Percentiles rank a stretch among this genome's conserved stretches.
Evolutionary conservation across 495 filamentous ascomycete species (phyloP).

Genomic region (Annulohypoxylon moriforme): DNA sequence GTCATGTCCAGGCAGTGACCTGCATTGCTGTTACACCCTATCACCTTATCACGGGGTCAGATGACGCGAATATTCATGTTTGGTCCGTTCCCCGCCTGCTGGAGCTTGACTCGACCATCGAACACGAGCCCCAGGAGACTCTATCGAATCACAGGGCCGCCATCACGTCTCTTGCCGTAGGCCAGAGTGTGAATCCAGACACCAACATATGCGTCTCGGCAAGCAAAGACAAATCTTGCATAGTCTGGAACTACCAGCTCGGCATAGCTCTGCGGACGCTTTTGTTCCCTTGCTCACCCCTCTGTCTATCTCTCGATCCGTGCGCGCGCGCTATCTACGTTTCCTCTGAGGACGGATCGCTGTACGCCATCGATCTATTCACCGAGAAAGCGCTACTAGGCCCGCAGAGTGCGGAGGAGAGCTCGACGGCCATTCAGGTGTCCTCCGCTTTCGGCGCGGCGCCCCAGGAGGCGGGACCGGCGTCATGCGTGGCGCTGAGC

Average conservation of each 20-base stretch:
- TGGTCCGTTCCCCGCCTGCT: slow-evolving; percentile 85
- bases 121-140: slow-evolving; percentile 70
- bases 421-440: slow-evolving; percentile 63
- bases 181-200: slow-evolving; percentile 69
- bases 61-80: slow-evolving; percentile 88
- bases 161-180: slow-evolving; percentile 75
- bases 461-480: slow-evolving; percentile 69
- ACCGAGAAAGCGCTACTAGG: slow-evolving; percentile 67
- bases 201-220: slow-evolving; percentile 82
- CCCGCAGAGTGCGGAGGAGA: slow-evolving; percentile 61
- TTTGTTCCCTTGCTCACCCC: slow-evolving; percentile 76
- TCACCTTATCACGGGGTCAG: slow-evolving; percentile 86
- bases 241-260: slow-evolving; percentile 89
- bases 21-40: slow-evolving; percentile 77
- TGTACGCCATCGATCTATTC: slow-evolving; percentile 85
- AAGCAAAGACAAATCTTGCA: slow-evolving; percentile 81
- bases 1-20: slow-evolving; percentile 88
- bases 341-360: slow-evolving; percentile 83
- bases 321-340: slow-evolving; percentile 84
- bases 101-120: slow-evolving; percentile 62
- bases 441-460: slow-evolving; percentile 71
- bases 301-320: slow-evolving; percentile 82
- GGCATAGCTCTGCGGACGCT: slow-evolving; percentile 81
- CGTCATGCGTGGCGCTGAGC: slow-evolving; percentile 72
- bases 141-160: slow-evolving; percentile 84